A percentile compares a stretch with the other conserved stretches of the same genome.
These are phyloP conservation scores for Boletus rubropictus DNA, from an alignment of 768 basidiomycete genomes.

Conservation along the genomic window DNA sequence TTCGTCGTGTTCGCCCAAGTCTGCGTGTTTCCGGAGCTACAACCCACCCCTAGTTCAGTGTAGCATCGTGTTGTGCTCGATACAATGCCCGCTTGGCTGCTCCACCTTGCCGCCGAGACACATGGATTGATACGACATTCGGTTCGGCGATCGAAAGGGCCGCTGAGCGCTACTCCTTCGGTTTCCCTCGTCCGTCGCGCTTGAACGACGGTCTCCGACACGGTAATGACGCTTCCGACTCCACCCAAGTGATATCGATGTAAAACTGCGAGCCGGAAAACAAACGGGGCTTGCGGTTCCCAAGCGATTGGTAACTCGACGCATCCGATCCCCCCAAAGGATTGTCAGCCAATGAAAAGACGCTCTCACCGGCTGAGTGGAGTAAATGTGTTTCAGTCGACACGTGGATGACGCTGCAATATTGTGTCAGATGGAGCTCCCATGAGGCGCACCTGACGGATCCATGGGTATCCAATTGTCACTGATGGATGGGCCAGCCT, in stretches of 20 bases:
- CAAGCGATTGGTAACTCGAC: background rate
- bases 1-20: background rate
- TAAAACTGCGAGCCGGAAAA: background rate
- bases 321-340: too few species aligned
- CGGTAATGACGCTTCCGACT: background rate
- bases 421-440: constrained; percentile 14
- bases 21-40: background rate
- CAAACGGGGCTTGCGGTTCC: background rate
- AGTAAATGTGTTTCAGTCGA: constrained; percentile 20
- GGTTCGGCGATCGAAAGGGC: background rate
- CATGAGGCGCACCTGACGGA: constrained; percentile 4
- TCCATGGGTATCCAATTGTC: background rate
- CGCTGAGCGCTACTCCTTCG: background rate
- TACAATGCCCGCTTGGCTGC: background rate
- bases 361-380: constrained; percentile 15
- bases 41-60: background rate
- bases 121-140: background rate
- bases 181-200: background rate
- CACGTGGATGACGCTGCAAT: constrained; percentile 1
- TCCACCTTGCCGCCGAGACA: background rate
- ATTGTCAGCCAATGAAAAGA: constrained; percentile 7
- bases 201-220: background rate
- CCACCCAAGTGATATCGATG: background rate
- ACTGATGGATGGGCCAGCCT: background rate
- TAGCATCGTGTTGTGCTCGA: background rate